Evolutionary conservation across 2,329 filamentous ascomycete genomes (phyloP).

Genomic region (Pseudocercospora vitis): DNA sequence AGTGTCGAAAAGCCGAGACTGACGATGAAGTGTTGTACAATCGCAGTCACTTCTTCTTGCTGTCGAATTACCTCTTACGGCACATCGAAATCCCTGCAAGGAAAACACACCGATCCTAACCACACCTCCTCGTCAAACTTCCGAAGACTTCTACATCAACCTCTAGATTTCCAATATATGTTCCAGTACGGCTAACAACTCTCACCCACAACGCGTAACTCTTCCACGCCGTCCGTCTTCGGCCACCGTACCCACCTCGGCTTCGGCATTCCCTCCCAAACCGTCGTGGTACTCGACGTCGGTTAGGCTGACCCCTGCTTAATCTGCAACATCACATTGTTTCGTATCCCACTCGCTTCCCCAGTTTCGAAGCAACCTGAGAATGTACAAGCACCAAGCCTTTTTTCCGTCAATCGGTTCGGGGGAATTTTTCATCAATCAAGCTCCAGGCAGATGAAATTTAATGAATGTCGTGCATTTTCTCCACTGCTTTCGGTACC

Average conservation of each 20-base stretch:
- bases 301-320: background rate
- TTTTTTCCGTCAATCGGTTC: background rate
- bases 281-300: background rate
- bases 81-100: background rate
- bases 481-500: background rate
- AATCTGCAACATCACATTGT: background rate
- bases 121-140: too few relatives aligned
- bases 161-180: too few relatives aligned
- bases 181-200: too few relatives aligned
- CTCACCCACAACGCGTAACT: too few relatives aligned
- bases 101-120: too few relatives aligned
- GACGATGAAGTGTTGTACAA: background rate
- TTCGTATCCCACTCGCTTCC: constrained; percentile 3
- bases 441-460: constrained; percentile 2
- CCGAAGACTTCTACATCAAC: too few relatives aligned
- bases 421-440: background rate
- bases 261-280: background rate
- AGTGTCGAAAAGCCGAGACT: too few relatives aligned
- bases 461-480: constrained; percentile 3
- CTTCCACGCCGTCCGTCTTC: too few relatives aligned
- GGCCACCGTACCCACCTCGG: too few relatives aligned
- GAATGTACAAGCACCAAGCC: background rate
- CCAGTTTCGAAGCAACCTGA: background rate
- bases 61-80: background rate
- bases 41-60: background rate